Evolutionary conservation across 345 rosid species (phyloP), one percentile per base, ranked within the genome.

Genomic region (Eucalyptus paniculata): DNA sequence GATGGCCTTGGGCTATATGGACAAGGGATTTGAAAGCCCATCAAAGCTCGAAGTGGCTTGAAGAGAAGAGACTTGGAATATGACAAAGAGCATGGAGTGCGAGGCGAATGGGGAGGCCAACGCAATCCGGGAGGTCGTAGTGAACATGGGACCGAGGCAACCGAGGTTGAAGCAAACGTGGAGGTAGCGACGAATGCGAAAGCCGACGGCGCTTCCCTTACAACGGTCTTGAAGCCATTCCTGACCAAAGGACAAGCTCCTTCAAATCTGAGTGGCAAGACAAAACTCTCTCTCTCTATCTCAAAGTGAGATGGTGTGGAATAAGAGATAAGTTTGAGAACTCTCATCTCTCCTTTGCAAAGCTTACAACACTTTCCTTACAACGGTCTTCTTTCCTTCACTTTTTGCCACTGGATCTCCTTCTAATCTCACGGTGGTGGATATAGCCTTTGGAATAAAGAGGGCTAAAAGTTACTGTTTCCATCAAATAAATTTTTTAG

Each of bases 401-500:
- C 28, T 26, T 58, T 58, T 2, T 4, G n/a, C 65, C n/a, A 3
- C 15, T 58, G 7, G n/a, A 24, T 58, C 65, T 58, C 30, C 65
- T 58, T 11, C 30, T 58, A 12, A 24, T 58, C 65, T 58, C 30
- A 26, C n/a, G n/a, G n/a, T 26, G 30, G 7, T 26, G n/a, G 30
- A 11, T 24, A 58, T 58, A 58, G 65, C 65, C n/a, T 1, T 58
- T 24, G 65, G 30, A 58, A 58, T 26, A 24, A 11, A 11, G 65
- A 24, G 30, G 65, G 65, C 65, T 26, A 58, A 58, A 58, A 58
- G 65, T 58, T 24, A 26, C n/a, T 12, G n/a, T 58, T 58, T 58
- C 6, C 7, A 2, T 58, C 7, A 5, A 24, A 58, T 58, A 26
- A 12, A 26, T 0, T 2, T 58, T 58, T 26, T 2, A 11, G 3